Percentiles rank a stretch among this genome's conserved stretches.
phyloP scores from a whole-genome alignment of 371 early-diverging fungal species.

The Lichtheimia ornata region DNA sequence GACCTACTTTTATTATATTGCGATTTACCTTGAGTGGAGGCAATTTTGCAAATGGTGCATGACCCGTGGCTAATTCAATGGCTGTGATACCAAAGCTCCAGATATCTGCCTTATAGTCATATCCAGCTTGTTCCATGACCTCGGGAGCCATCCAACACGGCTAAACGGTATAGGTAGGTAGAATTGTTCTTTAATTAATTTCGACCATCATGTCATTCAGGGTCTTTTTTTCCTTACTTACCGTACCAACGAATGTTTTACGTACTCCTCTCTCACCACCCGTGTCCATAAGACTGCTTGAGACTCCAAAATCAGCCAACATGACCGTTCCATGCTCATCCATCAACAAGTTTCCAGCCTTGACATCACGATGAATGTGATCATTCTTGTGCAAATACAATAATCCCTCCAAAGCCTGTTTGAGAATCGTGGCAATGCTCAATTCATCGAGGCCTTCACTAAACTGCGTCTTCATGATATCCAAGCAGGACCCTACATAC shows the following conservation, averaged over 20 bases:
- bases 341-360: conserved; percentile 86
- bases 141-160: conserved; percentile 88
- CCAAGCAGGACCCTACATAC: conserved; percentile 71
- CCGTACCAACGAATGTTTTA: conserved; percentile 72
- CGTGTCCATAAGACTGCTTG: conserved; percentile 74
- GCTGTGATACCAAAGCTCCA: conserved; percentile 89
- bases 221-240: conserved; percentile 13
- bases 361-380: conserved; percentile 90
- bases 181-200: no score
- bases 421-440: conserved; percentile 79
- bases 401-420: conserved; percentile 81
- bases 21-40: conserved; percentile 74
- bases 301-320: conserved; percentile 92
- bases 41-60: conserved; percentile 86
- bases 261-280: conserved; percentile 69
- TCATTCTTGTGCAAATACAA: conserved; percentile 88
- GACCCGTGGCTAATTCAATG: conserved; percentile 80
- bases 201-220: neutral
- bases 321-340: conserved; percentile 80
- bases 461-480: conserved; percentile 82
- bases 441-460: conserved; percentile 84
- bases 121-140: conserved; percentile 67
- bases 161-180: conserved; percentile 10
- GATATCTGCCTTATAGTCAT: conserved; percentile 84
- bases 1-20: conserved; percentile 49